Evolutionary conservation across 2,329 filamentous ascomycete species (phyloP).

Genomic region (Penicillium sp.): DNA sequence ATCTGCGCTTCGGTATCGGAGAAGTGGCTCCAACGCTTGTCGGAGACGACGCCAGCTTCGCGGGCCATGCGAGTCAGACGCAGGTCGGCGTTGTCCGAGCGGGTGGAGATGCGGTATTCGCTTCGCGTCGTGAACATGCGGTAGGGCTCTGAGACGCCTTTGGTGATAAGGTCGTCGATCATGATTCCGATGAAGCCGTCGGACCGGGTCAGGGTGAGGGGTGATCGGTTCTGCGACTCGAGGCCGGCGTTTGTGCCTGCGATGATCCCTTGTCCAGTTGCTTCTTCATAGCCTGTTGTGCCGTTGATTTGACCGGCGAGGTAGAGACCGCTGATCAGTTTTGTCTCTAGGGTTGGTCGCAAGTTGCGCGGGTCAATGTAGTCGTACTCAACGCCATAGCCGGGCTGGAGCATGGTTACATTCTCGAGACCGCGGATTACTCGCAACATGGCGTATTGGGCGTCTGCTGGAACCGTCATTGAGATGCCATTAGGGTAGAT

Average conservation of each 20-base stretch:
- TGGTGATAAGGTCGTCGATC: slow-evolving; percentile 96
- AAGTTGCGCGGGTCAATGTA: slow-evolving; percentile 93
- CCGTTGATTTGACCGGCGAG: slow-evolving; percentile 97
- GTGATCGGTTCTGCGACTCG: slow-evolving; percentile 64
- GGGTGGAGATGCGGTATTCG: slow-evolving; percentile 89
- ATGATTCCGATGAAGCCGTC: slow-evolving; percentile 98
- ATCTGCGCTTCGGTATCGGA: slow-evolving; percentile 66
- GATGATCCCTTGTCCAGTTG: slow-evolving; percentile 86
- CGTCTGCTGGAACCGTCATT: slow-evolving; percentile 90
- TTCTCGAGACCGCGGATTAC: slow-evolving; percentile 87
- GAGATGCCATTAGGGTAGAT: slow-evolving; percentile 97
- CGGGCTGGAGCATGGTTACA: slow-evolving; percentile 87
- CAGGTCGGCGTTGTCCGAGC: slow-evolving; percentile 90
- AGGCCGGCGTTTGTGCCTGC: slow-evolving; percentile 93
- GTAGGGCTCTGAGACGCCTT: slow-evolving; percentile 95
- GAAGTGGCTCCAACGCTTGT: slow-evolving; percentile 73
- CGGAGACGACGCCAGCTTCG: slow-evolving; percentile 73
- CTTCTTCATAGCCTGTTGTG: slow-evolving; percentile 97
- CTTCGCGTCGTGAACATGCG: slow-evolving; percentile 96
- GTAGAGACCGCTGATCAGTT: slow-evolving; percentile 82
- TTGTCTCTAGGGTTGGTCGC: slow-evolving; percentile 88
- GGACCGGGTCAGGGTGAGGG: slow-evolving; percentile 70
- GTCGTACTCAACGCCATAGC: slow-evolving; percentile 97
- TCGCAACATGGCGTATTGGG: slow-evolving; percentile 79
- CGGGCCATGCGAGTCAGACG: slow-evolving; percentile 79